phyloP scores from a whole-genome alignment of 768 basidiomycete species.

The Termitomyces sp. region DNA sequence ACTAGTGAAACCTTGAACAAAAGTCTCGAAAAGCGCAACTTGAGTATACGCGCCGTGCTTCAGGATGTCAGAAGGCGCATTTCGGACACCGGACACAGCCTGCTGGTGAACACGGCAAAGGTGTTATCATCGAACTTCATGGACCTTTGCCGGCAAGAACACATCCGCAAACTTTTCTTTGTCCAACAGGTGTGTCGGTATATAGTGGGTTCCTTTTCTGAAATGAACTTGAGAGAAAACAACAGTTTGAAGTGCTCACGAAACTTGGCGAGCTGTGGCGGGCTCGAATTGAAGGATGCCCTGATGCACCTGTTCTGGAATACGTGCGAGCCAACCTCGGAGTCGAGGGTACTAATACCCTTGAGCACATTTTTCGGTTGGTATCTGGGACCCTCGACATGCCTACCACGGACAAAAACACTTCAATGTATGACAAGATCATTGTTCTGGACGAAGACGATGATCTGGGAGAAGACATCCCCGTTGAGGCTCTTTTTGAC shows the following conservation, averaged over 20 bases:
- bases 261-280: conserved; percentile 45
- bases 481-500: conserved; percentile 46
- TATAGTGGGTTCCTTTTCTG: background rate
- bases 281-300: conserved; percentile 45
- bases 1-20: conserved; percentile 18
- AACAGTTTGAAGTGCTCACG: conserved; percentile 45
- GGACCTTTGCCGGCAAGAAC: conserved; percentile 41
- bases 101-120: conserved; percentile 42
- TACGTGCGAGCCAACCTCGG: conserved; percentile 27
- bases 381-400: conserved; percentile 40
- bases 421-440: conserved; percentile 41
- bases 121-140: conserved; percentile 36
- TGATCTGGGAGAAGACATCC: conserved; percentile 25
- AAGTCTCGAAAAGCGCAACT: conserved; percentile 30
- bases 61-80: conserved; percentile 28
- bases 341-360: conserved; percentile 17
- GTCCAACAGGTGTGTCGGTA: conserved; percentile 42
- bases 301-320: conserved; percentile 42
- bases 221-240: background rate
- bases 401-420: conserved; percentile 33
- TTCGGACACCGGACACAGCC: conserved; percentile 15
- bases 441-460: conserved; percentile 33
- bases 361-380: conserved; percentile 35
- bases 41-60: conserved; percentile 30
- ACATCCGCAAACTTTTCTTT: conserved; percentile 47